Base-by-base conservation (phyloP, 345 rosid species). In the Eucalyptus microcorys region DNA sequence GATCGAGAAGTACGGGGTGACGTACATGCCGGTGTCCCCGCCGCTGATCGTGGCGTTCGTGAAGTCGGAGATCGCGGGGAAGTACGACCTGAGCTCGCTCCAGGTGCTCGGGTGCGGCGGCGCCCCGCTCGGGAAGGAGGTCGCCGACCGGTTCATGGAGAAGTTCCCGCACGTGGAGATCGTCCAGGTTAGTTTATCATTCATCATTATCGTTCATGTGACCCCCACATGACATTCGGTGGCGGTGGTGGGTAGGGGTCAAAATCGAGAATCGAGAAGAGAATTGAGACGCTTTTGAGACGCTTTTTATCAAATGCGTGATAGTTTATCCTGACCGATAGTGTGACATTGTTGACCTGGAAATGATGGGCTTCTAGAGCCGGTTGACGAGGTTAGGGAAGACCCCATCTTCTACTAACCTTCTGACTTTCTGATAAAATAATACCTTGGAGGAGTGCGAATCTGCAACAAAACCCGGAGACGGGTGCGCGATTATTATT, bases 91-190 rank as follows among this genome's bases (percentile, higher is more conserved):
- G 79, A 91, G 96, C 88, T 96, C 99, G 40, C 92, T 97, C 30
- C 87, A 43, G 91, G 4, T 87, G 55, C 89, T 97, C 26, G 96
- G 94, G 5, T 88, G 95, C 87, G 99, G 98, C 22, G 99, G 98
- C 5, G 99, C 99, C 14, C 97, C 99, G 24, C 92, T 97, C 3
- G 96, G 98, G 10, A 95, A 94, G 94, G 98, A 96, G 88, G 91
- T 94, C 15, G 92, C 95, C n/a, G 93, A 91, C 91, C 94, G 90
- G 89, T 97, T 97, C 91, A 94, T 87, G 85, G 86, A 92, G 89
- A 97, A 96, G 88, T 96, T 96, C 87, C 98, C 99, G 43, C 86
- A 92, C n/a, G 95, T 96, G 14, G 95, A 93, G 42, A 93, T 97
- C 87, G 6, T 86, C 8, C 98, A 96, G 97, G 98, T 97, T 43